phyloP scores from a whole-genome alignment of 495 filamentous ascomycete species.

The Parmelia sp. region DNA sequence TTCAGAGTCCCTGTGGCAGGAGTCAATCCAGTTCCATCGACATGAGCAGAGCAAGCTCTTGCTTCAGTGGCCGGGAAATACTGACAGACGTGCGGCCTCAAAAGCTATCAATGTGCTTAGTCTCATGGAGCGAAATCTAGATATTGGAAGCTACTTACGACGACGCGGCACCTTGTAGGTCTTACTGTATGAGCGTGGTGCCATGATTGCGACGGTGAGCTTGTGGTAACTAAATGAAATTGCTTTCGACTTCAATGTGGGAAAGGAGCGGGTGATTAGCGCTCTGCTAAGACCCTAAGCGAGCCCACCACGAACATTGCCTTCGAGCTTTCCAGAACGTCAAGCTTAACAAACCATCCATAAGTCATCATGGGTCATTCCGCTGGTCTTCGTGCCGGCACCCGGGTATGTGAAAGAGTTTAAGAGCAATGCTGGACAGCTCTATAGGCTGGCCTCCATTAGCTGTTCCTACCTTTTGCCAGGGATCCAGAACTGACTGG shows the following conservation, averaged over 20 bases:
- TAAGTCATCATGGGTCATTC: conserved; percentile 85
- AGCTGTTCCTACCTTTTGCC: not conserved
- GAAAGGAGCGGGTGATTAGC: not conserved
- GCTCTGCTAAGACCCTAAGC: not conserved
- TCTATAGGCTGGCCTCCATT: not conserved
- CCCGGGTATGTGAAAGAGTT: conserved; percentile 56
- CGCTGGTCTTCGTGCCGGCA: conserved; percentile 88
- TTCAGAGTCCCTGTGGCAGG: conserved; percentile 79
- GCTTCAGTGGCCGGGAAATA: conserved; percentile 86
- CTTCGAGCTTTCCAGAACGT: not conserved
- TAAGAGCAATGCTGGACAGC: not conserved
- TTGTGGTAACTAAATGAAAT: conserved; percentile 25
- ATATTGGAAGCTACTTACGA: conserved; percentile 38
- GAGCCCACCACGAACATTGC: conserved; percentile 6
- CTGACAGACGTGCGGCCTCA: conserved; percentile 99
- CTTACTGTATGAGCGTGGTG: conserved; percentile 81
- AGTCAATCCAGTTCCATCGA: conserved; percentile 58
- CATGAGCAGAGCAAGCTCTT: conserved; percentile 96
- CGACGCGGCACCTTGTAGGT: conserved; percentile 92
- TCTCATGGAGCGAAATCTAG: not conserved
- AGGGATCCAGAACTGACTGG: conserved; percentile 30
- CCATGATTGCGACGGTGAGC: conserved; percentile 49
- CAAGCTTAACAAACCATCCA: conserved; percentile 31
- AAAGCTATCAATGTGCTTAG: conserved; percentile 55
- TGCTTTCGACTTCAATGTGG: not conserved